Conservation (phyloP, 164 flowering plant species). For the Dillenia suffruticosa region DNA sequence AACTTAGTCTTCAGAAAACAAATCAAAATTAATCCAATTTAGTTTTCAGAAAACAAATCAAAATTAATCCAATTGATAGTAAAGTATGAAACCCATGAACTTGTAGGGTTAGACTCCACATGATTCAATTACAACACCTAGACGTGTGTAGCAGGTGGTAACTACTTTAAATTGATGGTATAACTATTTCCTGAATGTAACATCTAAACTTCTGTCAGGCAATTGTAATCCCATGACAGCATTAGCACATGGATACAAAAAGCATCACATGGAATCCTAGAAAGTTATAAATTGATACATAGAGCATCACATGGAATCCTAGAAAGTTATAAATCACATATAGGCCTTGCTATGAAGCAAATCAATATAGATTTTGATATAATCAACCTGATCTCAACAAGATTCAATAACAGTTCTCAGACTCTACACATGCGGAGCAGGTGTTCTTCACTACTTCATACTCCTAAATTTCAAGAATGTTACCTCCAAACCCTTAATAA, state of each 20-base stretch:
- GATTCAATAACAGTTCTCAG: constrained; percentile 6
- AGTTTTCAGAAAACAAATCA: too few species aligned
- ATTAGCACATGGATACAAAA: constrained; percentile 8
- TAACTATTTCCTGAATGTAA: too few species aligned
- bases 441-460: background rate
- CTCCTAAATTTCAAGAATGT: constrained; percentile 1
- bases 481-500: background rate
- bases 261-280: constrained; percentile 20
- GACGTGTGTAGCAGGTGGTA: background rate
- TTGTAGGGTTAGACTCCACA: too few species aligned
- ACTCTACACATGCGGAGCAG: too few species aligned
- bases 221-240: constrained; percentile 1
- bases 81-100: too few species aligned
- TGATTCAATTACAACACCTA: too few species aligned
- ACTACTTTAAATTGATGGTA: too few species aligned
- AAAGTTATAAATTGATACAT: constrained; percentile 20
- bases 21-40: too few species aligned
- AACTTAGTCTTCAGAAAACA: too few species aligned
- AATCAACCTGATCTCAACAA: constrained; percentile 5
- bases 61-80: too few species aligned
- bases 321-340: constrained; percentile 23
- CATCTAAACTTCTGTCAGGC: background rate
- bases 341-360: constrained; percentile 11
- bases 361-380: constrained; percentile 5
- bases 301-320: constrained; percentile 20